Evolutionary conservation across 108 stramenopile genomes (phyloP).

Genomic region (Pseudonitzschia delicatissima): DNA sequence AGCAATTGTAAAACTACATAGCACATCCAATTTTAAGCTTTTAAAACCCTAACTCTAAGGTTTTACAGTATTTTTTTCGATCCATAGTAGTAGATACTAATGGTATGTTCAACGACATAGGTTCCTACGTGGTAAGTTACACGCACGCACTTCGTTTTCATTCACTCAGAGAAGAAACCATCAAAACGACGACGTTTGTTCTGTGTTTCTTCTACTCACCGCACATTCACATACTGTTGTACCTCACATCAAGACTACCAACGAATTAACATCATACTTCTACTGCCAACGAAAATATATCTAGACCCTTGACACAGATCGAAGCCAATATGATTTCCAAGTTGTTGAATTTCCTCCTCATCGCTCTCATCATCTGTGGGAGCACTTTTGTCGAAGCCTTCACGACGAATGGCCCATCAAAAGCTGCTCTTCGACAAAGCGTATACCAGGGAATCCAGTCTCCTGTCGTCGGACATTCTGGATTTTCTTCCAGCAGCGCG

Average conservation of each 20-base stretch:
- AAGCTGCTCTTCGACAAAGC: background rate
- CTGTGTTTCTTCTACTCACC: background rate
- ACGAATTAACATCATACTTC: background rate
- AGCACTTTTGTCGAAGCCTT: background rate
- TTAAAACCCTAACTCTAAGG: background rate
- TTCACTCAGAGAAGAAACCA: background rate
- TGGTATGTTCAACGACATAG: too few relatives aligned
- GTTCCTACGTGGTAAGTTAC: too few relatives aligned
- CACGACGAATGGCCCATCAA: constrained; percentile 4
- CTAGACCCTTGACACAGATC: background rate
- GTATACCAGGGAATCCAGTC: background rate
- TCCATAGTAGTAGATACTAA: too few relatives aligned
- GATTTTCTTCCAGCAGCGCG: constrained; percentile 10
- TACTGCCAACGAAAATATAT: background rate
- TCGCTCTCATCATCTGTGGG: background rate
- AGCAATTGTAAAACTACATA: background rate
- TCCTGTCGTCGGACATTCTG: background rate
- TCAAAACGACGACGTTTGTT: background rate
- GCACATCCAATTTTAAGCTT: background rate
- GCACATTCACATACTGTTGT: background rate
- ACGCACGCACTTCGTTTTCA: background rate
- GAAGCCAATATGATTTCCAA: background rate
- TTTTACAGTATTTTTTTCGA: too few relatives aligned
- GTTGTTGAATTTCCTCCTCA: background rate
- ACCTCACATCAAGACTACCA: background rate